These are phyloP conservation scores for Trichoderma endophyticum DNA, from an alignment of 2,329 filamentous ascomycete genomes.

Conservation along the genomic window DNA sequence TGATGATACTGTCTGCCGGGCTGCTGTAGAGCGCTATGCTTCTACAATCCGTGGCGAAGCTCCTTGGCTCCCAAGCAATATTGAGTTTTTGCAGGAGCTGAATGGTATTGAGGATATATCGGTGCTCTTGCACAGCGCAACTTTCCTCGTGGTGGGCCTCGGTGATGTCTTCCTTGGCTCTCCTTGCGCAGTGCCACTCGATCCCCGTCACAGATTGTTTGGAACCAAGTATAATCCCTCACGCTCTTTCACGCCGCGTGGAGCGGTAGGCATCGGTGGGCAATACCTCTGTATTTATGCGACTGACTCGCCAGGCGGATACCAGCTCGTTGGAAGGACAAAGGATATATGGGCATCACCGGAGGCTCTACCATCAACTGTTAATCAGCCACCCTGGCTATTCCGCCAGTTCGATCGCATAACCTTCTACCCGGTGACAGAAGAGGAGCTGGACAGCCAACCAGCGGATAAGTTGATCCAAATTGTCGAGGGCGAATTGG, in stretches of 20 bases:
- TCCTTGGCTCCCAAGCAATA: not conserved
- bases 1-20: not conserved
- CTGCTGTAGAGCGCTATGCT: not conserved
- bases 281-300: not conserved
- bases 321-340: not conserved
- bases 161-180: not conserved
- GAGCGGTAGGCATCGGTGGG: not conserved
- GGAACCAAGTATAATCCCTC: not conserved
- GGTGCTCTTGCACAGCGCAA: not conserved
- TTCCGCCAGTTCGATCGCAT: not conserved
- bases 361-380: not conserved
- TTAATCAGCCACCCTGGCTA: not conserved
- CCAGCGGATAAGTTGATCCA: not conserved
- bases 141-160: not conserved
- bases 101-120: not conserved
- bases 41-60: not conserved
- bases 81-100: not conserved
- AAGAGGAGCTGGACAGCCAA: not conserved
- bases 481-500: not conserved
- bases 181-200: not conserved
- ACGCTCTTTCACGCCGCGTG: not conserved
- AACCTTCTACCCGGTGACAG: not conserved
- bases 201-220: not conserved
- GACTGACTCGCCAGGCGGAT: not conserved
- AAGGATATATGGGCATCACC: not conserved